Base-by-base conservation (phyloP, 2,329 filamentous ascomycete genomes). In the Pseudocercospora macadamiae region DNA sequence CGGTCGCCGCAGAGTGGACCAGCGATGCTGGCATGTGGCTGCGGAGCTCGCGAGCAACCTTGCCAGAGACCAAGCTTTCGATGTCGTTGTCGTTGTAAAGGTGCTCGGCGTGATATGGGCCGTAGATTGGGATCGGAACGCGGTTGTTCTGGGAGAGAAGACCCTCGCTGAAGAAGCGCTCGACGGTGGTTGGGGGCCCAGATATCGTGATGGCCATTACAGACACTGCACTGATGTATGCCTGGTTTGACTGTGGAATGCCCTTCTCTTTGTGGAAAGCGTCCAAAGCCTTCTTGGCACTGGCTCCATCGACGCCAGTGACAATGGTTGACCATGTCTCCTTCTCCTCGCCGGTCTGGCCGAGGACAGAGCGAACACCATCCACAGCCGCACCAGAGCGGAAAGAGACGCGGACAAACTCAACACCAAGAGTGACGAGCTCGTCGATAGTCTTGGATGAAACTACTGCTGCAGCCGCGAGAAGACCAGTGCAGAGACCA, bases 321-420 rank as follows among this genome's bases (percentile, higher is more conserved):
- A 89, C 79, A 62, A 89, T 83, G 57, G 83, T 85, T 6, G 87
- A 88, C 88, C 88, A 90, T 68, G 83, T 83, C 63, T 86, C 80
- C 14, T 83, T 83, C 64, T 83, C 78, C 10, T 82, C 79, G 4
- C 77, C 75, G 32, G 78, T 74, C 52, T 86, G 83, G 64, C 86
- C 80, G 21, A 83, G 75, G 9, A 75, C 76, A 52, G 74, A 69
- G 60, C 76, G 79, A 48, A 73, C 74, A 12, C 66, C 69, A 57
- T 77, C 76, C 30, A 79, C 79, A 49, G 71, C 73, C 18, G 74
- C 75, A 48, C 87, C 87, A 14, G 82, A 81, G 61, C 86, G 81
- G 76, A 90, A 90, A 42, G 87, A 83, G 70, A 89, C 80, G 63
- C 87, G 79, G 21, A 88, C 84, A 23, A 84, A 80, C 70, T 89